Percentiles rank a stretch among this genome's conserved stretches.
phyloP scores from a whole-genome alignment of 1,139 yeast genomes.

The Nadsonia commutata region DNA sequence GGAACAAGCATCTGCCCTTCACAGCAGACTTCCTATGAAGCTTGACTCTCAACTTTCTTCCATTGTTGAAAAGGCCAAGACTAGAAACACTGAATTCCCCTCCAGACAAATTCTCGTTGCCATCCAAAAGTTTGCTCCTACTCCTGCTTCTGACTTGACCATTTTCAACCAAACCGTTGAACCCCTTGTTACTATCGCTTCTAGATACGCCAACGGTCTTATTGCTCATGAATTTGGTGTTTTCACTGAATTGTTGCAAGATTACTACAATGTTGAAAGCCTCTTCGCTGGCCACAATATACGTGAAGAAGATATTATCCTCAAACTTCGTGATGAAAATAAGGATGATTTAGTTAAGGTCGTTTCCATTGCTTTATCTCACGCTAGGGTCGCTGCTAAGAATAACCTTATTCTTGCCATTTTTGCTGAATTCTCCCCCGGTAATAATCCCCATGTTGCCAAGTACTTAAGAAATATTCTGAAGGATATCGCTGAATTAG shows the following conservation, averaged over 20 bases:
- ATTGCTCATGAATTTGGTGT: conserved; percentile 71
- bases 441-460: conserved; percentile 49
- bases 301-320: conserved; percentile 67
- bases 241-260: conserved; percentile 51
- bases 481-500: conserved; percentile 71
- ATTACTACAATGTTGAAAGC: conserved; percentile 64
- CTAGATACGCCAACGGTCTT: conserved; percentile 58
- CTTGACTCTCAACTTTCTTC: conserved; percentile 54
- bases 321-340: conserved; percentile 76
- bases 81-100: conserved; percentile 78
- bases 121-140: conserved; percentile 39
- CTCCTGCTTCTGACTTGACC: conserved; percentile 29
- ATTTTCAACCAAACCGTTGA: conserved; percentile 44
- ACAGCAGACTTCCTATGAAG: conserved; percentile 70
- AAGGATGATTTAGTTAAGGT: conserved; percentile 65
- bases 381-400: conserved; percentile 85
- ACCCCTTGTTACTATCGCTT: conserved; percentile 61
- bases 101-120: conserved; percentile 63
- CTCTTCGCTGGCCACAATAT: conserved; percentile 60
- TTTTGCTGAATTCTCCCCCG: conserved; percentile 55
- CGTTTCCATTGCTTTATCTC: conserved; percentile 62
- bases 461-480: conserved; percentile 54
- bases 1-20: conserved; percentile 74
- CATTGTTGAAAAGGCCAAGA: conserved; percentile 41
- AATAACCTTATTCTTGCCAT: conserved; percentile 81